phyloP scores from a whole-genome alignment of 2,329 filamentous ascomycete genomes.

The Trematosphaeria pertusa region DNA sequence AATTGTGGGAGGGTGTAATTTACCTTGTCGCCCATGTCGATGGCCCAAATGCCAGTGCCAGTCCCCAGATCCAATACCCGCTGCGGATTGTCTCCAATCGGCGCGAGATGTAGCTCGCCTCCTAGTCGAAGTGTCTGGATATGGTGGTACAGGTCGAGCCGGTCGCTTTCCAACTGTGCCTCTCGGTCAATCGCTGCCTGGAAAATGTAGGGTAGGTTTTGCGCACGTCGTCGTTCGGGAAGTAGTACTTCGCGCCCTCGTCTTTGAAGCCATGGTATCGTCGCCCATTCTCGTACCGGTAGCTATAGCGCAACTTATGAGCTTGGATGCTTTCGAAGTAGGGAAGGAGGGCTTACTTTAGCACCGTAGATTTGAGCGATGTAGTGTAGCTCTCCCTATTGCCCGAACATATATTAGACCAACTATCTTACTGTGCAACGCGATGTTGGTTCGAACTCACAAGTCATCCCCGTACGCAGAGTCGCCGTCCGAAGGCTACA shows the following conservation, averaged over 20 bases:
- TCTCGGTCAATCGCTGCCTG: too few species aligned
- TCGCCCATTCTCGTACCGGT: constrained; percentile 33
- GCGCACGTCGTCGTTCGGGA: constrained; percentile 37
- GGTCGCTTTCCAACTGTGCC: constrained; percentile 35
- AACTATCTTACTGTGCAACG: too few species aligned
- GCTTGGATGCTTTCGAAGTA: not conserved
- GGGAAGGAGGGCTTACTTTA: constrained; percentile 19
- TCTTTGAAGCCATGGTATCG: constrained; percentile 34
- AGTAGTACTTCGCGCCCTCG: constrained; percentile 26
- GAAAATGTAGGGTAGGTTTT: too few species aligned
- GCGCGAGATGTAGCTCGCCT: constrained; percentile 31
- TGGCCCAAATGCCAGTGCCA: constrained; percentile 34
- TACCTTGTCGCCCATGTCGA: constrained; percentile 36
- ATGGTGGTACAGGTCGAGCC: constrained; percentile 35
- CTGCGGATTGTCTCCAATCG: constrained; percentile 28
- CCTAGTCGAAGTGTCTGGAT: constrained; percentile 26
- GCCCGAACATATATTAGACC: not conserved
- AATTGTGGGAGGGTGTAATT: constrained; percentile 1
- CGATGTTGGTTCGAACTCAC: too few species aligned
- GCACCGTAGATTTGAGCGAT: constrained; percentile 28
- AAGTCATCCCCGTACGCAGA: constrained; percentile 28
- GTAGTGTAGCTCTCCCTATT: constrained; percentile 32
- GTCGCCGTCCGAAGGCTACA: constrained; percentile 16
- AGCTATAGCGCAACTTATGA: constrained; percentile 20
- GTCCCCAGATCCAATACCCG: constrained; percentile 29